A percentile compares a stretch with the other conserved stretches of the same genome.
Conservation (phyloP, 2,329 filamentous ascomycete genomes). For the Fragosphaeria purpurea region DNA sequence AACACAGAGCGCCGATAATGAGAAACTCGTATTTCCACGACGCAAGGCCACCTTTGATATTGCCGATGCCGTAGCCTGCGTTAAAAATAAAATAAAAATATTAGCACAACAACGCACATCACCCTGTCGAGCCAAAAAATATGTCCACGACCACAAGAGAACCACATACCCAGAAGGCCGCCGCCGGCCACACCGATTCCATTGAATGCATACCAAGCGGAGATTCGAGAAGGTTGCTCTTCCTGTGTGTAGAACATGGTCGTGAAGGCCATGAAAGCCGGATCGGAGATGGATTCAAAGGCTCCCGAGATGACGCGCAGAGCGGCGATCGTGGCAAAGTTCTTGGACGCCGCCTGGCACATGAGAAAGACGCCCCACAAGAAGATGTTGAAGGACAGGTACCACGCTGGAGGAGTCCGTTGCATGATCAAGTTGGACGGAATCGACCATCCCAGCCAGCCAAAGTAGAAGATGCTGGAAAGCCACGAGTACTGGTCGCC, state of each 20-base stretch:
- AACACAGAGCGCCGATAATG: too few relatives aligned
- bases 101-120: too few relatives aligned
- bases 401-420: constrained; percentile 23
- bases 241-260: constrained; percentile 54
- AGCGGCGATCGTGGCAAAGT: constrained; percentile 43
- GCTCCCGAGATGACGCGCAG: constrained; percentile 53
- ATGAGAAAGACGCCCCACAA: constrained; percentile 40
- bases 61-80: too few relatives aligned
- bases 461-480: constrained; percentile 43
- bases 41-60: too few relatives aligned
- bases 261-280: constrained; percentile 51
- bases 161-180: too few relatives aligned
- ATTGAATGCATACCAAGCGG: constrained; percentile 37
- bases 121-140: too few relatives aligned
- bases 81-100: too few relatives aligned
- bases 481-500: constrained; percentile 49
- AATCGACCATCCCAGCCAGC: constrained; percentile 23
- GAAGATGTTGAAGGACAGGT: constrained; percentile 39
- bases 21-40: too few relatives aligned
- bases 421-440: constrained; percentile 23
- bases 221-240: constrained; percentile 51
- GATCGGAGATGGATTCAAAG: constrained; percentile 45
- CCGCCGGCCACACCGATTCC: constrained; percentile 50
- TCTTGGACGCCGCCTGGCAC: constrained; percentile 42
- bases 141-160: too few relatives aligned